Evolutionary conservation across 2,329 filamentous ascomycete species (phyloP).

Genomic region (Annulohypoxylon truncatum): DNA sequence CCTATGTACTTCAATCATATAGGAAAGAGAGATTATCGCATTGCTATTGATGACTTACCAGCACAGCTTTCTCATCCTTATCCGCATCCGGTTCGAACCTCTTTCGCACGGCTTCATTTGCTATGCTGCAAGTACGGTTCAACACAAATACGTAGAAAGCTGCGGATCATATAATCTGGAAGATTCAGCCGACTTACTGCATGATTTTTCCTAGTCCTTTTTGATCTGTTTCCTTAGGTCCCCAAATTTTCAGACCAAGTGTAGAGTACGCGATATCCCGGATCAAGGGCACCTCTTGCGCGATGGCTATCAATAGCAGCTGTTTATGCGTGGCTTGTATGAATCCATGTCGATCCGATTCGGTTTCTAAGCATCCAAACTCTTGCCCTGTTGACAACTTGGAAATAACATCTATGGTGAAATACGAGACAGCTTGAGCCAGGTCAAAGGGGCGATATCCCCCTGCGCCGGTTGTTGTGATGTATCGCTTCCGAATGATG

Average conservation of each 20-base stretch:
- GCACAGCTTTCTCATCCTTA: constrained; percentile 28
- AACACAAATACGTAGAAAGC: neutral
- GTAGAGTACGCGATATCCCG: constrained; percentile 38
- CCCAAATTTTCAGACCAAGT: constrained; percentile 36
- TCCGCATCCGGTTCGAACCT: constrained; percentile 5
- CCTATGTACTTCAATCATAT: neutral
- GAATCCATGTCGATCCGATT: constrained; percentile 41
- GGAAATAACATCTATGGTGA: constrained; percentile 46
- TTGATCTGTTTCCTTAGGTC: constrained; percentile 42
- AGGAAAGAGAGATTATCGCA: neutral
- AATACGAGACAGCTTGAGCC: constrained; percentile 16
- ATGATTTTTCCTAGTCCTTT: constrained; percentile 40
- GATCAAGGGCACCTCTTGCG: constrained; percentile 41
- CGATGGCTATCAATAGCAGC: constrained; percentile 30
- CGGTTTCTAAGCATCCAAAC: constrained; percentile 43
- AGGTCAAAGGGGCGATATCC: constrained; percentile 29
- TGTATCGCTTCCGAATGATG: constrained; percentile 39
- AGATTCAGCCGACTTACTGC: constrained; percentile 5
- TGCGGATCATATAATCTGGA: neutral
- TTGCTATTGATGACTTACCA: constrained; percentile 32
- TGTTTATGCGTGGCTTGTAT: constrained; percentile 25
- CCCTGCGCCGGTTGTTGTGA: neutral
- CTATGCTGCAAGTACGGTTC: constrained; percentile 9
- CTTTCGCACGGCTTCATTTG: constrained; percentile 17
- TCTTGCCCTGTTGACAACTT: constrained; percentile 43